These are phyloP conservation scores for Steccherinum ochraceum DNA, from an alignment of 768 basidiomycete genomes.

Conservation along the genomic window DNA sequence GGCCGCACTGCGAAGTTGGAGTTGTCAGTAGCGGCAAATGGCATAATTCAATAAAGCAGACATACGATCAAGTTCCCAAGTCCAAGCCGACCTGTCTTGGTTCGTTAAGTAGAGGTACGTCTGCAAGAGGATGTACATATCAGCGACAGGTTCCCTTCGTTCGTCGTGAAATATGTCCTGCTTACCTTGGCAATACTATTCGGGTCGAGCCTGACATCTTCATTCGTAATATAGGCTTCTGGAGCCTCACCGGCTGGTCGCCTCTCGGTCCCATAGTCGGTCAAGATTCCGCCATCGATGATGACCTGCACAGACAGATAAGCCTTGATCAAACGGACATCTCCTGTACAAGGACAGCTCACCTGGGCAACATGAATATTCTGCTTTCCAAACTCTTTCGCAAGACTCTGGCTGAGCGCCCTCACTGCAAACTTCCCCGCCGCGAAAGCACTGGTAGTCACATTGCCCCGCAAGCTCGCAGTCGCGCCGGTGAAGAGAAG, in stretches of 20 bases:
- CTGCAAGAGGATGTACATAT: conserved; percentile 30
- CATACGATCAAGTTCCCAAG: conserved; percentile 78
- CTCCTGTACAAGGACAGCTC: too few relatives aligned
- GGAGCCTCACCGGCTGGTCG: conserved; percentile 8
- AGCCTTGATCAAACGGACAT: too few relatives aligned
- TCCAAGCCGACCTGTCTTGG: conserved; percentile 69
- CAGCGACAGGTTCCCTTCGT: neutral
- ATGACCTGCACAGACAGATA: conserved; percentile 48
- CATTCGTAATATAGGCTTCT: conserved; percentile 37
- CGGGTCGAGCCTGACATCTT: conserved; percentile 46
- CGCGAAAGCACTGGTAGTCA: conserved; percentile 31
- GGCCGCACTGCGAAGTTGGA: conserved; percentile 33
- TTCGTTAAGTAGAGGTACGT: conserved; percentile 59
- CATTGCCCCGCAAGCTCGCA: conserved; percentile 33
- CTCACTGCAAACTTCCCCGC: conserved; percentile 35
- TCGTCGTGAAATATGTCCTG: neutral
- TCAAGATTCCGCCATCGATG: conserved; percentile 57
- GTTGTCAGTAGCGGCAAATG: neutral
- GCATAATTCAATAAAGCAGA: neutral
- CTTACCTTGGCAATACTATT: conserved; percentile 65
- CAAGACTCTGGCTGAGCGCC: conserved; percentile 36
- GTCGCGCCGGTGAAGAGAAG: conserved; percentile 41
- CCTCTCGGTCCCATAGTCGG: conserved; percentile 26
- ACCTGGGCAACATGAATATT: conserved; percentile 42
- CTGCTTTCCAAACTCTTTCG: conserved; percentile 38